phyloP scores from a whole-genome alignment of 1,284 basidiomycete species.

The Meripilus lineatus region DNA sequence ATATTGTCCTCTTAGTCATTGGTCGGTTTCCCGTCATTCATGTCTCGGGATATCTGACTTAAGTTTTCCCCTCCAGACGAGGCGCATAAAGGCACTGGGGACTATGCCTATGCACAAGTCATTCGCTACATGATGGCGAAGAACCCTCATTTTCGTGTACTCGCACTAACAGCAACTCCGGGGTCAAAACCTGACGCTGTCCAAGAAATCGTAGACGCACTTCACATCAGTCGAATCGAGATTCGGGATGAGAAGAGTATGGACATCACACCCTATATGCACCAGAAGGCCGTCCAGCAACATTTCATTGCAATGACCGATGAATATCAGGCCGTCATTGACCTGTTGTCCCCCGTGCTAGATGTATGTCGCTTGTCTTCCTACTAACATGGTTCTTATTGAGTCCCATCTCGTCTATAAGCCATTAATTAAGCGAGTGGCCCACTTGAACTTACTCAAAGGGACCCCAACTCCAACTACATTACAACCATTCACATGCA shows the following conservation, averaged over 20 bases:
- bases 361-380: slow-evolving; percentile 60
- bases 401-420: slow-evolving; percentile 8
- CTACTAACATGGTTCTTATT: neutral
- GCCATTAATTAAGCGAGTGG: slow-evolving; percentile 28
- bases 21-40: slow-evolving; percentile 41
- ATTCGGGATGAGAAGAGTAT: slow-evolving; percentile 90
- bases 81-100: slow-evolving; percentile 91
- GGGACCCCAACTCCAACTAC: slow-evolving; percentile 35
- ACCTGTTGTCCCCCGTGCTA: slow-evolving; percentile 64
- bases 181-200: slow-evolving; percentile 84
- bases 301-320: slow-evolving; percentile 71
- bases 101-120: slow-evolving; percentile 90
- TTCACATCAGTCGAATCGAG: slow-evolving; percentile 97
- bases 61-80: slow-evolving; percentile 60
- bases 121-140: slow-evolving; percentile 89
- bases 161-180: slow-evolving; percentile 95
- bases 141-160: slow-evolving; percentile 90
- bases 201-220: slow-evolving; percentile 86
- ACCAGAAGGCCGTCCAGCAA: slow-evolving; percentile 77
- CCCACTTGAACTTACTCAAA: slow-evolving; percentile 20
- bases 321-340: slow-evolving; percentile 46
- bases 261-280: slow-evolving; percentile 84
- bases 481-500: slow-evolving; percentile 54
- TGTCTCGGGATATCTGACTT: neutral
- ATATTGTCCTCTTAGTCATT: slow-evolving; percentile 81